phyloP scores from a whole-genome alignment of 2,329 filamentous ascomycete genomes.

The Helotiales sp. region DNA sequence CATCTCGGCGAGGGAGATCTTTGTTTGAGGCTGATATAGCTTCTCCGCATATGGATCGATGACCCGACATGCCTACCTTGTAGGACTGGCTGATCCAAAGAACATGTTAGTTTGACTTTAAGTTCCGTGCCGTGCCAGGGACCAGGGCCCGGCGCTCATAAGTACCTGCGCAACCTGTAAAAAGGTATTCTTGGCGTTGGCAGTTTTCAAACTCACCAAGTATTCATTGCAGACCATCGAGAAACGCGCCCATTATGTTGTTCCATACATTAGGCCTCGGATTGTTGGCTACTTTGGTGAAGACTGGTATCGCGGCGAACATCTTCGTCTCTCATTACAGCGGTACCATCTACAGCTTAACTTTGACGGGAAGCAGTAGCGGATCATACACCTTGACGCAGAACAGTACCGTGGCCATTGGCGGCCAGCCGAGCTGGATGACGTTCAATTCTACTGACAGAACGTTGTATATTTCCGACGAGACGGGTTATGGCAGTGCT shows the following conservation, averaged over 20 bases:
- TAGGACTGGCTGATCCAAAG: slow-evolving; percentile 1
- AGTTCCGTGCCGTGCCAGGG: background rate
- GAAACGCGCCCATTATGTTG: background rate
- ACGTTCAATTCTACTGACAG: slow-evolving; percentile 40
- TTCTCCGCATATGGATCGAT: background rate
- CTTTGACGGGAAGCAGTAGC: slow-evolving; percentile 28
- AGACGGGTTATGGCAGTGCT: slow-evolving; percentile 37
- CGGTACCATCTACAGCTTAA: slow-evolving; percentile 44
- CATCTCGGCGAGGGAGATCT: background rate
- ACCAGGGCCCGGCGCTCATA: background rate
- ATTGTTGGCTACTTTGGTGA: slow-evolving; percentile 9
- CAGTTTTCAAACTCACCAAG: background rate
- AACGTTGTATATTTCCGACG: slow-evolving; percentile 46
- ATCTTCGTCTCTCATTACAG: slow-evolving; percentile 39
- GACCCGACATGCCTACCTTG: background rate
- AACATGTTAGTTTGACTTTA: background rate
- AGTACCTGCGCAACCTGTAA: background rate
- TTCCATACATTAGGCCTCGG: background rate
- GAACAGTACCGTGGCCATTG: slow-evolving; percentile 34
- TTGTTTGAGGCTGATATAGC: slow-evolving; percentile 1
- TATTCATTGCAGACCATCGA: background rate
- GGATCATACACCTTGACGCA: slow-evolving; percentile 14
- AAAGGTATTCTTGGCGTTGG: background rate
- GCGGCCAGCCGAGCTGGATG: slow-evolving; percentile 46
- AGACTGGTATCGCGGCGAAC: slow-evolving; percentile 14